These are phyloP conservation scores for Amanita phalloides DNA, from an alignment of 768 basidiomycete genomes.

Conservation along the genomic window DNA sequence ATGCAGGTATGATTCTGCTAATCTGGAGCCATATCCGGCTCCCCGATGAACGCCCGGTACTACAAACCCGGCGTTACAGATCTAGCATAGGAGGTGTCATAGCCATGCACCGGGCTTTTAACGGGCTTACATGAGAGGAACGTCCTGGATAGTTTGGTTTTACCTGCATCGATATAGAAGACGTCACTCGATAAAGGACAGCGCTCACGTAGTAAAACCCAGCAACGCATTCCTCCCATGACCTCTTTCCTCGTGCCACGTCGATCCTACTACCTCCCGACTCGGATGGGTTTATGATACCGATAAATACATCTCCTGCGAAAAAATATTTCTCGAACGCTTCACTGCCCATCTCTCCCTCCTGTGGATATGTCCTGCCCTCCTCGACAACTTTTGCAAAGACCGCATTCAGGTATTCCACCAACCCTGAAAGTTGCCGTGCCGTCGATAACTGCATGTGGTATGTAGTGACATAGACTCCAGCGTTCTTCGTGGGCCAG, in stretches of 20 bases:
- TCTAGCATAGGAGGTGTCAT: slow-evolving; percentile 27
- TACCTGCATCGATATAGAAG: slow-evolving; percentile 23
- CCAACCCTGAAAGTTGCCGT: slow-evolving; percentile 32
- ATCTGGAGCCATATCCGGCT: slow-evolving; percentile 52
- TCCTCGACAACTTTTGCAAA: slow-evolving; percentile 70
- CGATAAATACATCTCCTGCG: slow-evolving; percentile 65
- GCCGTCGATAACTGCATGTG: slow-evolving; percentile 37
- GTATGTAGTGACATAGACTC: slow-evolving; percentile 31
- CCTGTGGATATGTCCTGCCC: slow-evolving; percentile 83
- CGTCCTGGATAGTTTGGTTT: slow-evolving; percentile 89
- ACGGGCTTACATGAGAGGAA: slow-evolving; percentile 60
- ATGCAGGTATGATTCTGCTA: slow-evolving; percentile 71
- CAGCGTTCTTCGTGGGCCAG: slow-evolving; percentile 19
- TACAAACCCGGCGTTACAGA: slow-evolving; percentile 87
- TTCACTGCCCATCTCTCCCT: slow-evolving; percentile 39
- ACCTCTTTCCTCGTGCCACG: slow-evolving; percentile 28
- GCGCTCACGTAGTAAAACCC: slow-evolving; percentile 69
- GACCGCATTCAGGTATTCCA: slow-evolving; percentile 44
- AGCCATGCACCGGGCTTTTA: neutral
- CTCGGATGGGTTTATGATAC: slow-evolving; percentile 26
- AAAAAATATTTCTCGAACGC: slow-evolving; percentile 72
- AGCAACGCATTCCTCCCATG: slow-evolving; percentile 62
- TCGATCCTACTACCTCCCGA: slow-evolving; percentile 9
- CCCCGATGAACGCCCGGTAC: slow-evolving; percentile 56
- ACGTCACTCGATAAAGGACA: slow-evolving; percentile 3